Evolutionary conservation across 345 rosid species (phyloP).

Genomic region (Gossypium herbaceum): DNA sequence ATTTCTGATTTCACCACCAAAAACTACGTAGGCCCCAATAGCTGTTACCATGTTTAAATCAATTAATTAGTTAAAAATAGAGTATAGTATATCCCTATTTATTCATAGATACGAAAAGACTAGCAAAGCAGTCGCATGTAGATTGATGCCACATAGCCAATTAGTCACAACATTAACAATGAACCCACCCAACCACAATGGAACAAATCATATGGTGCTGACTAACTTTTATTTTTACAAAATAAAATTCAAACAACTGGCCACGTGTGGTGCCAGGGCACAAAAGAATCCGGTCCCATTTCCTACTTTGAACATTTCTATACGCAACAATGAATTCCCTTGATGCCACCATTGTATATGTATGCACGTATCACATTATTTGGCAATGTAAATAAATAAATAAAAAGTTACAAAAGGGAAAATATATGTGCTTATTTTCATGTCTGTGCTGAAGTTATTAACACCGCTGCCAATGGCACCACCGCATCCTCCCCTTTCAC

Average conservation of each 20-base stretch:
- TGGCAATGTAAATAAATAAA: not conserved
- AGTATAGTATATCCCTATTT: no score
- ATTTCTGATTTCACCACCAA: no score
- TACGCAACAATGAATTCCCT: constrained; percentile 25
- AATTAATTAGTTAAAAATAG: no score
- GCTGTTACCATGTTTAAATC: no score
- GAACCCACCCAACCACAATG: no score
- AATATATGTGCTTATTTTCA: not conserved
- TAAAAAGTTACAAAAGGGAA: not conserved
- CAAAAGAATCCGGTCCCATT: constrained; percentile 30
- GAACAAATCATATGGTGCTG: not conserved
- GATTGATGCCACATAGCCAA: not conserved
- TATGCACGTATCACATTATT: not conserved
- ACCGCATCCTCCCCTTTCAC: no score
- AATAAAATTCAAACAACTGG: constrained; percentile 13
- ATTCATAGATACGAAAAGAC: no score
- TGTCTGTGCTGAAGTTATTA: no score
- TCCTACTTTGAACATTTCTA: constrained; percentile 25
- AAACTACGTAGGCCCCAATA: no score
- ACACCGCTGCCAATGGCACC: constrained; percentile 17
- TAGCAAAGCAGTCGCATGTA: no score
- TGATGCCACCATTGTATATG: not conserved
- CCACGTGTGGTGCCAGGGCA: constrained; percentile 47
- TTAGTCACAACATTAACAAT: no score
- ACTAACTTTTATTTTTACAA: constrained; percentile 16